Conservation (phyloP, 1,284 basidiomycete genomes). For the Sutorius eximius region DNA sequence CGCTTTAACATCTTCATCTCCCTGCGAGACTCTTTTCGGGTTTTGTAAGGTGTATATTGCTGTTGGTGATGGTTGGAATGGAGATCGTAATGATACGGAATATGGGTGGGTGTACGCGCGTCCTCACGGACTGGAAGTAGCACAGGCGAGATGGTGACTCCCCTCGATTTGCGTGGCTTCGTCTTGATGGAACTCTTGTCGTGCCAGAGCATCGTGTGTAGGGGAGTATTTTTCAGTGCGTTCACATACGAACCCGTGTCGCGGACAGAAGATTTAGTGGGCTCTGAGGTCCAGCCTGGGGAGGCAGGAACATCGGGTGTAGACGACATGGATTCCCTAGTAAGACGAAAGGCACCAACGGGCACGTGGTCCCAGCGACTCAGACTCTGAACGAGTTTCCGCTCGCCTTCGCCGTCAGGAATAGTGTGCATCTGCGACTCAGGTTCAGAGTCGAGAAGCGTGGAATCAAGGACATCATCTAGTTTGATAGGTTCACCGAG, state of each 20-base stretch:
- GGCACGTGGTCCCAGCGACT: slow-evolving; percentile 75
- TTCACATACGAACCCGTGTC: slow-evolving; percentile 32
- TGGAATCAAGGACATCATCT: slow-evolving; percentile 78
- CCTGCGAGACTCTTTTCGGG: slow-evolving; percentile 54
- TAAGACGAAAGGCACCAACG: slow-evolving; percentile 70
- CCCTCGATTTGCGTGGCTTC: slow-evolving; percentile 27
- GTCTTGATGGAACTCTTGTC: slow-evolving; percentile 36
- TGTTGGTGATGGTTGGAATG: slow-evolving; percentile 36
- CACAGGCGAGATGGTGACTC: slow-evolving; percentile 49
- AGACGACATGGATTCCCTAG: slow-evolving; percentile 44
- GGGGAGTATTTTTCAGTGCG: slow-evolving; percentile 54
- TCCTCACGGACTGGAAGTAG: slow-evolving; percentile 56
- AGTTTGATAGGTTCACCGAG: slow-evolving; percentile 62
- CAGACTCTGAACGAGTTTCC: slow-evolving; percentile 35
- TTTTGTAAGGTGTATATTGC: slow-evolving; percentile 45
- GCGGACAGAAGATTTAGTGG: slow-evolving; percentile 19
- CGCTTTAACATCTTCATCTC: slow-evolving; percentile 65
- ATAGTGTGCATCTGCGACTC: slow-evolving; percentile 31
- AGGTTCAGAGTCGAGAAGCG: slow-evolving; percentile 60
- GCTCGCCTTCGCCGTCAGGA: slow-evolving; percentile 39
- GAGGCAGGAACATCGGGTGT: slow-evolving; percentile 32
- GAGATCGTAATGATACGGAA: slow-evolving; percentile 24
- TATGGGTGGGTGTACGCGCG: slow-evolving; percentile 51
- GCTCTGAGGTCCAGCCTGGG: slow-evolving; percentile 32
- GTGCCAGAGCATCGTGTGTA: slow-evolving; percentile 58